phyloP scores from a whole-genome alignment of 2,329 filamentous ascomycete genomes.

The Colletotrichum australisinense region DNA sequence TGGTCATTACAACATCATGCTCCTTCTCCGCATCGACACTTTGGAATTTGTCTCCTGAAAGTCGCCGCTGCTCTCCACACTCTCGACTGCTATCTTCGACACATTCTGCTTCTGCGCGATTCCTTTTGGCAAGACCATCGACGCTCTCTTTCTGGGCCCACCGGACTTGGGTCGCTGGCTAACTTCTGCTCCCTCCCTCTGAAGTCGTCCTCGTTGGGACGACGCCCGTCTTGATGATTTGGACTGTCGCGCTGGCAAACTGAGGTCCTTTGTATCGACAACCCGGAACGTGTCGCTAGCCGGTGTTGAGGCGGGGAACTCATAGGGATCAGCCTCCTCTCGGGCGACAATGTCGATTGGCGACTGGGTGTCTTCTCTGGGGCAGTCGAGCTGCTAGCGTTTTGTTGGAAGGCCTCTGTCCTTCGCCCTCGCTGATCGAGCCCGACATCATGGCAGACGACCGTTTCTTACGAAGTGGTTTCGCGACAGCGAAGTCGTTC shows the following conservation, averaged over 20 bases:
- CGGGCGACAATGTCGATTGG: not conserved
- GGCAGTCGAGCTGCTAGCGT: not conserved
- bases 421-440: conserved; percentile 26
- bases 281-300: conserved; percentile 36
- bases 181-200: conserved; percentile 42
- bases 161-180: conserved; percentile 41
- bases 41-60: conserved; percentile 35
- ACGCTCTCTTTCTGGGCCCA: conserved; percentile 52
- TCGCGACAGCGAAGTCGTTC: conserved; percentile 45
- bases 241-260: conserved; percentile 43
- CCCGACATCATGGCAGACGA: conserved; percentile 45
- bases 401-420: conserved; percentile 9
- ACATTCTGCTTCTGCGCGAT: conserved; percentile 41
- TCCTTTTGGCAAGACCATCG: conserved; percentile 52
- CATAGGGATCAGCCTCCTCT: conserved; percentile 60
- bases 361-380: not conserved
- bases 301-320: conserved; percentile 63
- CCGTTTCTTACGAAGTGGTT: conserved; percentile 54
- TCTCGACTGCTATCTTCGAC: conserved; percentile 46
- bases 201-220: conserved; percentile 50
- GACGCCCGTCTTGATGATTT: conserved; percentile 53
- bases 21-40: conserved; percentile 60
- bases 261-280: conserved; percentile 42
- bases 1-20: conserved; percentile 67
- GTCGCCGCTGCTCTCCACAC: conserved; percentile 13